Conservation (phyloP, 2,329 filamentous ascomycete genomes). For the Cordyceps militaris region DNA sequence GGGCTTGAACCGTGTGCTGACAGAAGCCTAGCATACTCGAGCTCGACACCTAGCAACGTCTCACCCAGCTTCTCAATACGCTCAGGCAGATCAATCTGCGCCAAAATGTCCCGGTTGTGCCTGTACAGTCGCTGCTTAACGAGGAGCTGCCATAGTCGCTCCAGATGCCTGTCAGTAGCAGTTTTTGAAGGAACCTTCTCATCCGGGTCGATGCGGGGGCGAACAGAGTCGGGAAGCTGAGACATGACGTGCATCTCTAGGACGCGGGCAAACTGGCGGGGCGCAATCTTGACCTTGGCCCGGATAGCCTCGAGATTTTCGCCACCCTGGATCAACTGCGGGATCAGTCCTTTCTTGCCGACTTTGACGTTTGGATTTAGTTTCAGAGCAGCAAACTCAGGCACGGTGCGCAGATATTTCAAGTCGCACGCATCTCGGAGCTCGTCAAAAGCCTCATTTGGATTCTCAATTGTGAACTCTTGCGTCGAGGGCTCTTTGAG, state of each 20-base stretch:
- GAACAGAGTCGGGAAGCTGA: constrained; percentile 47
- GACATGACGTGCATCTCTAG: constrained; percentile 70
- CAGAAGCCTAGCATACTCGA: constrained; percentile 65
- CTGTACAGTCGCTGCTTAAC: constrained; percentile 72
- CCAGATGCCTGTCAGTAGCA: constrained; percentile 52
- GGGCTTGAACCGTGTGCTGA: constrained; percentile 35
- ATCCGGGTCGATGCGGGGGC: constrained; percentile 41
- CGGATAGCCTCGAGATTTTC: constrained; percentile 51
- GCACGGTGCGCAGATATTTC: constrained; percentile 50
- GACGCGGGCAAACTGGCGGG: constrained; percentile 67
- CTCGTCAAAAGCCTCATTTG: constrained; percentile 78
- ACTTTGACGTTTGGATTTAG: constrained; percentile 47
- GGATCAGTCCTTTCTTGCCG: constrained; percentile 39
- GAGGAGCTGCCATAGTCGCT: constrained; percentile 64
- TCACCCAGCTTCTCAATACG: constrained; percentile 66
- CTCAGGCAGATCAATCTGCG: constrained; percentile 61
- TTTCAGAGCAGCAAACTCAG: constrained; percentile 49
- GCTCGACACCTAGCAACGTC: constrained; percentile 59
- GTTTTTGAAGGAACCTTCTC: constrained; percentile 38
- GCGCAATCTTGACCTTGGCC: constrained; percentile 60
- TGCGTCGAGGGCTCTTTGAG: constrained; percentile 60
- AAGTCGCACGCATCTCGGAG: constrained; percentile 71
- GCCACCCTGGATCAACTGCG: constrained; percentile 50
- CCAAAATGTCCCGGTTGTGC: constrained; percentile 65
- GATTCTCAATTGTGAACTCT: constrained; percentile 91